Percentiles rank a stretch among this genome's conserved stretches.
These are phyloP conservation scores for Lachnellula arida DNA, from an alignment of 2,329 filamentous ascomycete genomes.

Conservation along the genomic window DNA sequence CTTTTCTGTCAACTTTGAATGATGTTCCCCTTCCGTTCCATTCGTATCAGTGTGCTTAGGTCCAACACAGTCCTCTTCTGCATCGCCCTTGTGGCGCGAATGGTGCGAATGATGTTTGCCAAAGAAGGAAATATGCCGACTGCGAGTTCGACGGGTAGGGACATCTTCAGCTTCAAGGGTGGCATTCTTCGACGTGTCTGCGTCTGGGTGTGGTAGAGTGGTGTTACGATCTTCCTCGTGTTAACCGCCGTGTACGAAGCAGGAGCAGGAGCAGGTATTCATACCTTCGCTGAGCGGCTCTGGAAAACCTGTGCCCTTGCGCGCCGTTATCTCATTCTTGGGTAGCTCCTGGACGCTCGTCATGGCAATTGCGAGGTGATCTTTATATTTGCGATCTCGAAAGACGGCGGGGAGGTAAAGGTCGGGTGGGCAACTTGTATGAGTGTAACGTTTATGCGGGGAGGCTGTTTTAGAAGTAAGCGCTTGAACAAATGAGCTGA, in stretches of 20 bases:
- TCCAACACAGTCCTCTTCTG: background rate
- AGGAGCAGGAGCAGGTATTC: background rate
- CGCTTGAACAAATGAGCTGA: constrained; percentile 6
- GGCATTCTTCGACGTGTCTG: constrained; percentile 52
- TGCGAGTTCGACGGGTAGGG: constrained; percentile 33
- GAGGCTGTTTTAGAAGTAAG: constrained; percentile 4
- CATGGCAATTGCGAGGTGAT: constrained; percentile 3
- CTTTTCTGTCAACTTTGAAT: background rate
- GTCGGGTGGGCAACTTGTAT: background rate
- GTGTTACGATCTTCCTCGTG: constrained; percentile 46
- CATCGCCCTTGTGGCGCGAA: constrained; percentile 5
- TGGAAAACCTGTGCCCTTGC: constrained; percentile 32
- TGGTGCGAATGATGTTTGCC: constrained; percentile 14
- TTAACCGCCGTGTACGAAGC: constrained; percentile 1
- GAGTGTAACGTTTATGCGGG: background rate
- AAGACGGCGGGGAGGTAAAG: background rate
- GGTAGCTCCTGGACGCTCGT: constrained; percentile 21
- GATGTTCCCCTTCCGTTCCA: background rate
- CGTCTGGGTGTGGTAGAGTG: constrained; percentile 57
- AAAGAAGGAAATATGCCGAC: constrained; percentile 15
- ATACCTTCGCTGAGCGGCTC: constrained; percentile 29
- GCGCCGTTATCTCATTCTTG: background rate
- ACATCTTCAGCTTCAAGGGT: constrained; percentile 52
- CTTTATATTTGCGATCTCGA: constrained; percentile 2
- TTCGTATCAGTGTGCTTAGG: background rate